Evolutionary conservation across 495 filamentous ascomycete species (phyloP).

Genomic region (Polyplosphaeria fusca): DNA sequence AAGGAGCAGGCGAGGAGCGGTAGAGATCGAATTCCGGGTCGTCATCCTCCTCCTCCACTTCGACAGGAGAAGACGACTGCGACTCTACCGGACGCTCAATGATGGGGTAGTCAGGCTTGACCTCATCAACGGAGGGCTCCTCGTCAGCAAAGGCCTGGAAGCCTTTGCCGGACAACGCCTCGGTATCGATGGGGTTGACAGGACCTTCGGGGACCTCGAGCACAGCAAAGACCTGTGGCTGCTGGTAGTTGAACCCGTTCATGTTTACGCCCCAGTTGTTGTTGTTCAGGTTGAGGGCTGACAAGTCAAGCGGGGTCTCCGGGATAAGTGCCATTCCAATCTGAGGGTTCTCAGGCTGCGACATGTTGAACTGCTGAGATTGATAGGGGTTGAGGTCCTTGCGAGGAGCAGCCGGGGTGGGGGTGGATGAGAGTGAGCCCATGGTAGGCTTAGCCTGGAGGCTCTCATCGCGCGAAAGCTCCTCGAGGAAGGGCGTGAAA

Average conservation of each 20-base stretch:
- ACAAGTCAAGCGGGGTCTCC: constrained; percentile 66
- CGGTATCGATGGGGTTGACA: constrained; percentile 52
- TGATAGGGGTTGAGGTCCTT: constrained; percentile 48
- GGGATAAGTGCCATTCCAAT: constrained; percentile 73
- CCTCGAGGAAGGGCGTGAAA: constrained; percentile 75
- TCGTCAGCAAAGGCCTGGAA: constrained; percentile 42
- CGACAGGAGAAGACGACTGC: constrained; percentile 24
- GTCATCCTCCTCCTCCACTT: constrained; percentile 57
- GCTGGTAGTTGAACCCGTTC: constrained; percentile 55
- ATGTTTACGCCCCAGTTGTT: constrained; percentile 55
- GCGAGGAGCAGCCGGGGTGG: constrained; percentile 34
- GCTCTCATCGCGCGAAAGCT: constrained; percentile 47
- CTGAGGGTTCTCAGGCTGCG: constrained; percentile 44
- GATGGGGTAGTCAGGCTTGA: constrained; percentile 32
- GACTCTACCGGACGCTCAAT: constrained; percentile 28
- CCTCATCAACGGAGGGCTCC: constrained; percentile 14
- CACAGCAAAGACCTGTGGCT: constrained; percentile 78
- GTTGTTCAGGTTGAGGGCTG: constrained; percentile 54
- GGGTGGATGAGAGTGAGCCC: constrained; percentile 6
- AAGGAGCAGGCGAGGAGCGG: constrained; percentile 47
- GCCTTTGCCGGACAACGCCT: constrained; percentile 64
- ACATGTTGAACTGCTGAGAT: constrained; percentile 52
- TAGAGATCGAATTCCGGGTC: constrained; percentile 61
- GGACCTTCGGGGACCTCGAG: constrained; percentile 69
- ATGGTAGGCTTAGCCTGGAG: constrained; percentile 30